phyloP scores from a whole-genome alignment of 2,329 filamentous ascomycete species.

The Cladophialophora carrionii region DNA sequence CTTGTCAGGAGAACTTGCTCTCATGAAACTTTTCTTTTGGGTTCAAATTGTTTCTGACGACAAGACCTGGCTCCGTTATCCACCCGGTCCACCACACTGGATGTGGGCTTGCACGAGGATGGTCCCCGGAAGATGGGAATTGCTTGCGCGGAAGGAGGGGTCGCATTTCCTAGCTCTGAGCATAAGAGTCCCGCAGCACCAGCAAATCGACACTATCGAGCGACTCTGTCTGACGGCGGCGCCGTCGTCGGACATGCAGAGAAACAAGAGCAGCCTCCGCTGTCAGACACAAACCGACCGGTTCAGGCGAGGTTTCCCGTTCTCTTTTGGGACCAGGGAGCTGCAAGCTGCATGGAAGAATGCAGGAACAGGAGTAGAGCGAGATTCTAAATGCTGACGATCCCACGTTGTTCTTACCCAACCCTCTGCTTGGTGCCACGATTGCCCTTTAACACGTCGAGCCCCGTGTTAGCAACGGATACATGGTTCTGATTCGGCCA shows the following conservation, averaged over 20 bases:
- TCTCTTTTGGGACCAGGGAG: constrained; percentile 25
- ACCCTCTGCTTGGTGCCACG: constrained; percentile 22
- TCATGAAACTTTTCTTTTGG: constrained; percentile 15
- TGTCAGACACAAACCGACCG: constrained; percentile 2
- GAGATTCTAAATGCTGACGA: constrained; percentile 33
- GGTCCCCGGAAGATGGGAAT: constrained; percentile 23
- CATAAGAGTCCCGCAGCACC: constrained; percentile 1
- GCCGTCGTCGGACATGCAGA: not conserved
- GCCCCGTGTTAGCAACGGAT: constrained; percentile 11
- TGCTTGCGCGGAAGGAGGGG: constrained; percentile 24
- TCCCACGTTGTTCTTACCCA: constrained; percentile 22
- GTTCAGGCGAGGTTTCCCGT: constrained; percentile 19
- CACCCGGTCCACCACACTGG: constrained; percentile 20
- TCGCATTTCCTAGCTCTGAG: constrained; percentile 26
- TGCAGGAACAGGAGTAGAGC: constrained; percentile 32
- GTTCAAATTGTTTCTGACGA: constrained; percentile 18
- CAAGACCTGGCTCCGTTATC: constrained; percentile 14
- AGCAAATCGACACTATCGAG: not conserved
- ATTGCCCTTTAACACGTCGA: constrained; percentile 12
- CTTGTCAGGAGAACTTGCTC: constrained; percentile 23
- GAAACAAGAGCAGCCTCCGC: not conserved
- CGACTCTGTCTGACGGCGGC: constrained; percentile 15
- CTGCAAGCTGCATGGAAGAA: constrained; percentile 30
- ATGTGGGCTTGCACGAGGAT: constrained; percentile 26
- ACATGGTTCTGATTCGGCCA: constrained; percentile 20